Evolutionary conservation across 2,329 filamentous ascomycete species (phyloP), one percentile per base, ranked within the genome.

Genomic region (Tolypocladium pustulatum): DNA sequence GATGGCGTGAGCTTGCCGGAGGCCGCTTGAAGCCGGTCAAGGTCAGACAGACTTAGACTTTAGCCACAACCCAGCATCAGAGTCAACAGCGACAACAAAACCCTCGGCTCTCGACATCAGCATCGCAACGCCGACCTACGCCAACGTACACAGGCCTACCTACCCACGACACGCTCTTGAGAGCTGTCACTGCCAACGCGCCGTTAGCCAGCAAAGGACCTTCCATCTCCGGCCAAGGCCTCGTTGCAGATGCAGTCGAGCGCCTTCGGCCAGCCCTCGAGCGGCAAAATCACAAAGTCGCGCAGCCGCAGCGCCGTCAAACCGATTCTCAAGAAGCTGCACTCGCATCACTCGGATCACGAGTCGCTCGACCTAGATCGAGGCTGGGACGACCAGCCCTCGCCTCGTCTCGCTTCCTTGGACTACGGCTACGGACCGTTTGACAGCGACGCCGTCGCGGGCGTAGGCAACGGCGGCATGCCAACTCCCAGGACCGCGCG

Each of bases 341-440:
- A 73, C 57, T 68, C 70, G 13, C 63, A 64, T 43, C 75, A 79
- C 55, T 84, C 81, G 63, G 82, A 84, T 63, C 85, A 84, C 73
- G 84, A 78, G 66, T 86, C 84, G 53, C 71, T 86, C 60, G 84
- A 87, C 64, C 69, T 87, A 61, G 81, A 86, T 67, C 79, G 83
- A 52, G 76, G 77, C 25, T 83, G 81, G 77, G 79, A 82, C 49
- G 82, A 85, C 60, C 81, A 83, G 65, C 67, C 66, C 37, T 61
- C 63, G 12, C 60, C 60, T 9, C 54, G 59, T 32, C 57, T 59
- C 13, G 55, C 57, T 36, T 57, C 46, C 38, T 59, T 46, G 43
- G 58, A 57, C 15, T 36, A 54, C 54, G 65, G 66, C 59, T 69
- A 67, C 61, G 69, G 65, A 57, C 58, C 64, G 17, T 66, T 63